phyloP scores from a whole-genome alignment of 2,329 filamentous ascomycete species.

The Neopestalotiopsis sp. region DNA sequence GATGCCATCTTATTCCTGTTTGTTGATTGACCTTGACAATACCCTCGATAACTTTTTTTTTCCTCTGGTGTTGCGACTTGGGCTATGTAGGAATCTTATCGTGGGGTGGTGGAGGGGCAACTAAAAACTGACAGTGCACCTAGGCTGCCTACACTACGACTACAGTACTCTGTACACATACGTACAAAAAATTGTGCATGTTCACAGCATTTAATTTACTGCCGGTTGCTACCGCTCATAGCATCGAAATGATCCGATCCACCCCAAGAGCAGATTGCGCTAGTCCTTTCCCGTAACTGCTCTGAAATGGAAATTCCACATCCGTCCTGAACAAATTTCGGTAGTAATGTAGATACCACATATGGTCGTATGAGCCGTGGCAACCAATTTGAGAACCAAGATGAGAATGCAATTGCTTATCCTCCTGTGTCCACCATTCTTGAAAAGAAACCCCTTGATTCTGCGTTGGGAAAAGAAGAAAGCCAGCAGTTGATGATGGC shows the following conservation, averaged over 20 bases:
- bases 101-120: slow-evolving; percentile 14
- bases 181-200: slow-evolving; percentile 9
- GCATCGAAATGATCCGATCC: not conserved
- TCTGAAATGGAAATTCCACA: slow-evolving; percentile 1
- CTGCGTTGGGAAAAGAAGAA: not conserved
- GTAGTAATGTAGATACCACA: not conserved
- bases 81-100: not conserved
- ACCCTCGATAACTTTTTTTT: not conserved
- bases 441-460: not conserved
- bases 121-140: not conserved
- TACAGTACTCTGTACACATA: not conserved
- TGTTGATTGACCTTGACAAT: not conserved
- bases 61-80: not conserved
- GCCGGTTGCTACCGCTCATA: not conserved
- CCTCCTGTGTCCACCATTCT: not conserved
- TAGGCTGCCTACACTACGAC: too few relatives aligned
- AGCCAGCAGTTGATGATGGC: not conserved
- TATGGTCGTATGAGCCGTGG: not conserved
- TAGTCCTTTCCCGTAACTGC: not conserved
- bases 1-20: slow-evolving; percentile 25
- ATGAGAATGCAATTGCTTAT: not conserved
- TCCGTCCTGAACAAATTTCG: not conserved
- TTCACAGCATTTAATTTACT: not conserved
- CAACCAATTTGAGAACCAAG: not conserved
- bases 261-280: not conserved